These are phyloP conservation scores for Coniochaeta ligniaria DNA, from an alignment of 2,329 filamentous ascomycete species.

Conservation along the genomic window DNA sequence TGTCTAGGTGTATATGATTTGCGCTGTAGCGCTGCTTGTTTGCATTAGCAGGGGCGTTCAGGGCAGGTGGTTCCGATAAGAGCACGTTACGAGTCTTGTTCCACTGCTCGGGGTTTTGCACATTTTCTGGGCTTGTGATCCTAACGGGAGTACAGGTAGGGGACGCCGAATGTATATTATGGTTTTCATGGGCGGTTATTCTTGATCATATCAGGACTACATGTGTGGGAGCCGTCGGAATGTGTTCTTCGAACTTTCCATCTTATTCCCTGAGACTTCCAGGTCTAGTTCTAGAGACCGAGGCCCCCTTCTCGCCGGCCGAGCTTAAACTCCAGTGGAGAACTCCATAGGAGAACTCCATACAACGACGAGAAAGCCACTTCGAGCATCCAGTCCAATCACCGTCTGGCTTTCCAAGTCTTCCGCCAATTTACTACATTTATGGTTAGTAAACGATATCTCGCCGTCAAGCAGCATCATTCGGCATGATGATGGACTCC, in stretches of 20 bases:
- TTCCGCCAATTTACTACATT: neutral
- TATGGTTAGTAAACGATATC: neutral
- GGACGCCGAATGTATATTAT: neutral
- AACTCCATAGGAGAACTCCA: conserved; percentile 1
- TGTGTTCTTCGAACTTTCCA: neutral
- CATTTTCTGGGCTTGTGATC: neutral
- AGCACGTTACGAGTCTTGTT: neutral
- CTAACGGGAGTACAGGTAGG: neutral
- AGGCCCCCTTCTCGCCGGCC: neutral
- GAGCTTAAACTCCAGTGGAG: neutral
- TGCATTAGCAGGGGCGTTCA: neutral
- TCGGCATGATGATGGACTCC: neutral
- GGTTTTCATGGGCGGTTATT: neutral
- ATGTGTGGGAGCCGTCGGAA: neutral
- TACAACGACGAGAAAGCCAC: neutral
- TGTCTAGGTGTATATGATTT: neutral
- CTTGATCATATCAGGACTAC: neutral
- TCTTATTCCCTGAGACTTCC: neutral
- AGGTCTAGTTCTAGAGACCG: too few species aligned
- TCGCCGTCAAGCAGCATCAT: neutral
- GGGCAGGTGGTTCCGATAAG: neutral
- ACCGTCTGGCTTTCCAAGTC: neutral
- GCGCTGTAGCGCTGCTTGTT: neutral
- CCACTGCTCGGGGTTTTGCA: neutral
- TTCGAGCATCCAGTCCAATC: neutral